Conservation (phyloP, 768 basidiomycete species). For the Mycena metata region DNA sequence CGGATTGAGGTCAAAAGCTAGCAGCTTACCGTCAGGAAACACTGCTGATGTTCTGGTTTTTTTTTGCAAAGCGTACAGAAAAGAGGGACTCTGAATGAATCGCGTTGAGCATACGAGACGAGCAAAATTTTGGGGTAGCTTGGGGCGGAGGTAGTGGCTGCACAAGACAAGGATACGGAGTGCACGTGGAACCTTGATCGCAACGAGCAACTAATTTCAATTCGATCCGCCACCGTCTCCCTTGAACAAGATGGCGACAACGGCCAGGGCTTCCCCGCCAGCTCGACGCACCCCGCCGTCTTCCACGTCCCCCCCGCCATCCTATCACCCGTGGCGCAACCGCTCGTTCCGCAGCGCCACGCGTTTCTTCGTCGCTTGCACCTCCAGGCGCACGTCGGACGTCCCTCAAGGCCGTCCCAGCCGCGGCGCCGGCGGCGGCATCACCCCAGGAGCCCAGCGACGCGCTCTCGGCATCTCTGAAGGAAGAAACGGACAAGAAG, state of each 20-base stretch:
- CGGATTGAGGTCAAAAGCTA: conserved; percentile 62
- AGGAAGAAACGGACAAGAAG: conserved; percentile 84
- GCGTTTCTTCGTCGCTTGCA: conserved; percentile 66
- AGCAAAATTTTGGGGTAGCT: no score
- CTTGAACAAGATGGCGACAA: conserved; percentile 56
- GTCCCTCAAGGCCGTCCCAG: conserved; percentile 54
- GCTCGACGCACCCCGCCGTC: conserved; percentile 60
- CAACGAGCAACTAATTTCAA: no score
- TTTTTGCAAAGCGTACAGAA: conserved; percentile 22
- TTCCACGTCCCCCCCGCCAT: conserved; percentile 57
- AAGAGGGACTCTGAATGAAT: conserved; percentile 25
- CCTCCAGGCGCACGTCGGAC: conserved; percentile 64
- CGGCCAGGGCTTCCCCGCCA: conserved; percentile 62
- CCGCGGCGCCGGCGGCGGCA: conserved; percentile 32
- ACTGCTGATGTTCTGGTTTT: conserved; percentile 7
- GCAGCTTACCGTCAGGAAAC: conserved; percentile 37
- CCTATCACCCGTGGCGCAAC: conserved; percentile 69
- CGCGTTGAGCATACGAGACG: conserved; percentile 31
- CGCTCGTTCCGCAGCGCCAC: conserved; percentile 74
- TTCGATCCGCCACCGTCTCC: no score
- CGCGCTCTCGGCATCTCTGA: conserved; percentile 71
- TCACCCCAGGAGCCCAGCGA: conserved; percentile 66
- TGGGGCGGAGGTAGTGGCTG: neutral
- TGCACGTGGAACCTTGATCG: conserved; percentile 24
- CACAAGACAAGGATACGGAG: conserved; percentile 23